These are phyloP conservation scores for Chrysanthemum lavandulifolium DNA, from an alignment of 129 eudicot genomes.

Conservation along the genomic window DNA sequence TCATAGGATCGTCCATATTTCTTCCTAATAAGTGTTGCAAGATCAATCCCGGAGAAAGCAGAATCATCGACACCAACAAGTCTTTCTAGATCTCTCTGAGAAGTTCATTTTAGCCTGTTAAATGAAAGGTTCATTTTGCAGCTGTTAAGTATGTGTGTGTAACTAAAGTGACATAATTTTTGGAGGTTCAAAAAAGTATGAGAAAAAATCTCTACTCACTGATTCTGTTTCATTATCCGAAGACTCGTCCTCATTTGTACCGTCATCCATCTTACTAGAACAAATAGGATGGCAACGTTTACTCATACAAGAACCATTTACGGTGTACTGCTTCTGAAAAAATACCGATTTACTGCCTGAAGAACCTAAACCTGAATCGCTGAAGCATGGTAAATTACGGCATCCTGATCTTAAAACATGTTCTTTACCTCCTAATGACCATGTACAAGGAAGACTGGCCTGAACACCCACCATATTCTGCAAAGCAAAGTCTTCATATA, in stretches of 20 bases:
- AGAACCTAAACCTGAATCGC: slow-evolving; percentile 41
- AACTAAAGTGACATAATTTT: not conserved
- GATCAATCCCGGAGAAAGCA: slow-evolving; percentile 80
- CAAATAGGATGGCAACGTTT: slow-evolving; percentile 39
- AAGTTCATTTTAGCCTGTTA: slow-evolving; percentile 61
- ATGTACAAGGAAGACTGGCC: slow-evolving; percentile 51
- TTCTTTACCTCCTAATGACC: slow-evolving; percentile 48
- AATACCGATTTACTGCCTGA: slow-evolving; percentile 37
- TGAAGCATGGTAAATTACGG: slow-evolving; percentile 37
- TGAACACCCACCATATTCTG: slow-evolving; percentile 62
- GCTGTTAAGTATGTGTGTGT: slow-evolving; percentile 1
- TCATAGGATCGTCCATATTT: slow-evolving; percentile 94
- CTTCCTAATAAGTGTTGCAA: slow-evolving; percentile 90
- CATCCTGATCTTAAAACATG: slow-evolving; percentile 35
- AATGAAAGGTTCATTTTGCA: slow-evolving; percentile 12
- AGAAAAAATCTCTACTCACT: slow-evolving; percentile 41
- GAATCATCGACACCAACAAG: slow-evolving; percentile 90
- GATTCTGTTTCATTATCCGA: slow-evolving; percentile 31
- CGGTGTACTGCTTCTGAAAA: slow-evolving; percentile 32
- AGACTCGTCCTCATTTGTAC: slow-evolving; percentile 34
- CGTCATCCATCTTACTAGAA: slow-evolving; percentile 55
- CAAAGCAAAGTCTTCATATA: not conserved
- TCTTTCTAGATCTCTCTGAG: slow-evolving; percentile 82
- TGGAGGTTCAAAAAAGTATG: not conserved
- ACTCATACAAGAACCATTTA: slow-evolving; percentile 34